Evolutionary conservation across 345 rosid species (phyloP).

Genomic region (Sonneratia alba): DNA sequence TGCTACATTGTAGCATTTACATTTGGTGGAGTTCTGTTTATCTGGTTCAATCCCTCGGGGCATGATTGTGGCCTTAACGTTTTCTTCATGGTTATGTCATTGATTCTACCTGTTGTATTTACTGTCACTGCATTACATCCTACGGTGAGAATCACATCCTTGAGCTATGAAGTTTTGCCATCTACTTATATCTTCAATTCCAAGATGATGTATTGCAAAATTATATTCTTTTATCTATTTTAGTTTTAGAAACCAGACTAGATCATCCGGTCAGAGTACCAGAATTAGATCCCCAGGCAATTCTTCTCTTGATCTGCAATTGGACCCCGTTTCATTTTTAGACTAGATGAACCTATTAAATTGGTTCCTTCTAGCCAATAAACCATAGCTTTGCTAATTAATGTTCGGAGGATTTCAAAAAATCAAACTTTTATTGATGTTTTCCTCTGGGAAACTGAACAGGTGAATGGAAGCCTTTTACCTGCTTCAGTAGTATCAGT

Average conservation of each 20-base stretch:
- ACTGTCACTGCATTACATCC: slow-evolving; percentile 81
- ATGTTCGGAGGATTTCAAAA: not conserved
- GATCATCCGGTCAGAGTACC: not conserved
- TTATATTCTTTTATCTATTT: not conserved
- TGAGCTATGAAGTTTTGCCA: not conserved
- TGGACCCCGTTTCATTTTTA: not conserved
- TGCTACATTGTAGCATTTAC: slow-evolving; percentile 79
- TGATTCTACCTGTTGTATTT: slow-evolving; percentile 70
- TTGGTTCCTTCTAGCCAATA: not conserved
- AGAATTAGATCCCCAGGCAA: not conserved
- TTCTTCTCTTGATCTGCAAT: not conserved
- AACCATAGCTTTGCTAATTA: not conserved
- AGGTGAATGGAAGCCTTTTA: slow-evolving; percentile 96
- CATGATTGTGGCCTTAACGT: slow-evolving; percentile 83
- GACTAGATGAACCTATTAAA: not conserved
- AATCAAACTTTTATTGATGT: not conserved
- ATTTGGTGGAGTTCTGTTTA: slow-evolving; percentile 72
- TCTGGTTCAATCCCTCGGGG: slow-evolving; percentile 99
- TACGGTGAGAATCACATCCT: slow-evolving; percentile 32
- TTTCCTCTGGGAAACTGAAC: slow-evolving; percentile 17
- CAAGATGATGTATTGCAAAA: not conserved
- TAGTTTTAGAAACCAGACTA: not conserved
- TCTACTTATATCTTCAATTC: not conserved
- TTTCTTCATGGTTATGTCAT: slow-evolving; percentile 84
- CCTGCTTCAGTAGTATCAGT: slow-evolving; percentile 89